phyloP scores from a whole-genome alignment of 106 monocot genomes.

The Vanilla planifolia region DNA sequence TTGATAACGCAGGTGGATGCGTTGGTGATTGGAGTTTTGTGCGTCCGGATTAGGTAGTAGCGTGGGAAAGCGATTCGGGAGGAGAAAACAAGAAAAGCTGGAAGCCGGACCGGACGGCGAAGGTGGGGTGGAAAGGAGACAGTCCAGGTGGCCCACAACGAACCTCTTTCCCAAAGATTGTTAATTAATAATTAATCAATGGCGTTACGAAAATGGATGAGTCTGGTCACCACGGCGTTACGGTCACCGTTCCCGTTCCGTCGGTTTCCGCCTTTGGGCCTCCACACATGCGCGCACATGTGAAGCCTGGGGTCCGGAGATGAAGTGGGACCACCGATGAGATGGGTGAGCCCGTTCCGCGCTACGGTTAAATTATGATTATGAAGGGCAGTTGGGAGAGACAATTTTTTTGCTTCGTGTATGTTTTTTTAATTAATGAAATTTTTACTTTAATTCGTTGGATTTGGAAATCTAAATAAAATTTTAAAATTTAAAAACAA shows the following conservation, averaged over 20 bases:
- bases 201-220: neutral
- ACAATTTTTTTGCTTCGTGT: too few relatives aligned
- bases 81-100: neutral
- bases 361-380: too few relatives aligned
- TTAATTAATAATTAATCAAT: slow-evolving; percentile 1
- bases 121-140: neutral
- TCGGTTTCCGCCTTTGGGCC: neutral
- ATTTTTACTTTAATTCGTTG: too few relatives aligned
- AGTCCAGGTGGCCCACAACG: slow-evolving; percentile 1
- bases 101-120: slow-evolving; percentile 5
- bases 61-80: neutral
- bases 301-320: neutral
- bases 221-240: slow-evolving; percentile 1
- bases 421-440: too few relatives aligned
- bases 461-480: too few relatives aligned
- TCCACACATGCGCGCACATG: neutral
- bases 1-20: neutral
- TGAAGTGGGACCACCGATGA: slow-evolving; percentile 2
- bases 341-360: slow-evolving; percentile 4
- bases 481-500: too few relatives aligned
- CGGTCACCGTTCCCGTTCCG: neutral
- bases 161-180: neutral
- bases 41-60: neutral
- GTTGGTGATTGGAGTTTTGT: neutral
- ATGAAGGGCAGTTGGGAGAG: too few relatives aligned